Evolutionary conservation across 768 basidiomycete species (phyloP).

Genomic region (Crucibulum laeve): DNA sequence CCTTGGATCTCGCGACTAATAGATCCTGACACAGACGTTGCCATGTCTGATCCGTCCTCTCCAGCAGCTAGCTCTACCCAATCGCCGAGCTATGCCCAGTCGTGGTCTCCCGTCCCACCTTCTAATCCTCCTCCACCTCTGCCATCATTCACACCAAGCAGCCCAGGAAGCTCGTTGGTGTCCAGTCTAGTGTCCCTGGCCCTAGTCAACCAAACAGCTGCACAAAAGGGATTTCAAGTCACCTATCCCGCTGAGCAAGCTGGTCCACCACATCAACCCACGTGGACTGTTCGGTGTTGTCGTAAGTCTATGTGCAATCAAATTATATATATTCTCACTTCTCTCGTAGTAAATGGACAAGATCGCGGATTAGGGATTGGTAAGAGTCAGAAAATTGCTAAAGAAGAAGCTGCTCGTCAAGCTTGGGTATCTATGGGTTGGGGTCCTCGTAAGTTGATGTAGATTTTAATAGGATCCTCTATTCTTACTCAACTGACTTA

Average conservation of each 20-base stretch:
- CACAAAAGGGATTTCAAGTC: constrained; percentile 38
- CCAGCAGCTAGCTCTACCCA: background rate
- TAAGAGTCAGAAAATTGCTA: constrained; percentile 62
- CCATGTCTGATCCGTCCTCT: constrained; percentile 1
- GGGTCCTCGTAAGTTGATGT: constrained; percentile 24
- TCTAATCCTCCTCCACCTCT: constrained; percentile 15
- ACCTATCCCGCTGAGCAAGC: constrained; percentile 41
- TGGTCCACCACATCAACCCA: constrained; percentile 52
- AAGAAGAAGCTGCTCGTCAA: constrained; percentile 61
- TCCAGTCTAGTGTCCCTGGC: constrained; percentile 35
- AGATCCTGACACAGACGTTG: constrained; percentile 33
- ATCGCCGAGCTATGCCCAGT: constrained; percentile 16
- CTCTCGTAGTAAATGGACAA: constrained; percentile 42
- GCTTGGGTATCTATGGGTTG: constrained; percentile 54
- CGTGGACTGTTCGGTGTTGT: constrained; percentile 51
- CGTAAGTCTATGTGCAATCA: constrained; percentile 29
- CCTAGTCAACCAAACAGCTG: constrained; percentile 48
- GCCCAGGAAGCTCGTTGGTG: constrained; percentile 5
- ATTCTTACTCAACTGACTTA: background rate
- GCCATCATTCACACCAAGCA: constrained; percentile 30
- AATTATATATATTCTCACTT: background rate
- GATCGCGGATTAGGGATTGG: constrained; percentile 46
- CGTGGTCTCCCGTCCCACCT: constrained; percentile 4
- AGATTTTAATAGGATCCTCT: background rate
- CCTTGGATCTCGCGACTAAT: constrained; percentile 58